Evolutionary conservation across 768 basidiomycete genomes (phyloP).

Genomic region (Amanita polypyramis): DNA sequence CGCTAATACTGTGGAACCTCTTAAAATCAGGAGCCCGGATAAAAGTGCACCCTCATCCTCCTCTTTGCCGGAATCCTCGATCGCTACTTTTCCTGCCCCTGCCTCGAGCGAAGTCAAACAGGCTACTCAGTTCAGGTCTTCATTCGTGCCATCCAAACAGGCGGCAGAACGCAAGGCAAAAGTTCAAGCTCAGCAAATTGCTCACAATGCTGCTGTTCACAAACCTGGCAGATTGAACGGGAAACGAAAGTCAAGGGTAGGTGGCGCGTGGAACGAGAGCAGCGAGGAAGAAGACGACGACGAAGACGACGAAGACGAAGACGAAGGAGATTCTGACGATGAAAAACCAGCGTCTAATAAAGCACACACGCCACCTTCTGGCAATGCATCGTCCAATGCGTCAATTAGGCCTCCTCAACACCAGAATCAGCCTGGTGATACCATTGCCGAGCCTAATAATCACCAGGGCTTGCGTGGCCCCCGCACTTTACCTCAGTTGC

Average conservation of each 20-base stretch:
- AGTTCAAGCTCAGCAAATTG: constrained; percentile 74
- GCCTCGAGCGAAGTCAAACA: constrained; percentile 10
- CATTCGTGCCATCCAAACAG: constrained; percentile 79
- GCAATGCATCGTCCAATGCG: constrained; percentile 14
- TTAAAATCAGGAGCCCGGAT: constrained; percentile 22
- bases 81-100: constrained; percentile 15
- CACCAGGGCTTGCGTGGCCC: constrained; percentile 45
- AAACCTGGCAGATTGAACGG: constrained; percentile 60
- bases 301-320: constrained; percentile 64
- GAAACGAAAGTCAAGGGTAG: constrained; percentile 53
- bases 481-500: constrained; percentile 58
- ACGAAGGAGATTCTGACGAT: constrained; percentile 59
- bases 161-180: constrained; percentile 82
- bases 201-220: constrained; percentile 66
- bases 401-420: constrained; percentile 19
- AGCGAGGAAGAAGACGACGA: constrained; percentile 86
- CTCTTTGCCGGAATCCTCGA: neutral
- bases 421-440: constrained; percentile 16
- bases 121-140: constrained; percentile 54
- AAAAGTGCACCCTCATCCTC: constrained; percentile 12
- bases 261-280: constrained; percentile 55
- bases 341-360: constrained; percentile 22
- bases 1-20: constrained; percentile 22
- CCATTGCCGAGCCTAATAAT: constrained; percentile 15
- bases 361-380: constrained; percentile 17